Conservation (phyloP, 495 filamentous ascomycete genomes). For the Filosporella fistucella region DNA sequence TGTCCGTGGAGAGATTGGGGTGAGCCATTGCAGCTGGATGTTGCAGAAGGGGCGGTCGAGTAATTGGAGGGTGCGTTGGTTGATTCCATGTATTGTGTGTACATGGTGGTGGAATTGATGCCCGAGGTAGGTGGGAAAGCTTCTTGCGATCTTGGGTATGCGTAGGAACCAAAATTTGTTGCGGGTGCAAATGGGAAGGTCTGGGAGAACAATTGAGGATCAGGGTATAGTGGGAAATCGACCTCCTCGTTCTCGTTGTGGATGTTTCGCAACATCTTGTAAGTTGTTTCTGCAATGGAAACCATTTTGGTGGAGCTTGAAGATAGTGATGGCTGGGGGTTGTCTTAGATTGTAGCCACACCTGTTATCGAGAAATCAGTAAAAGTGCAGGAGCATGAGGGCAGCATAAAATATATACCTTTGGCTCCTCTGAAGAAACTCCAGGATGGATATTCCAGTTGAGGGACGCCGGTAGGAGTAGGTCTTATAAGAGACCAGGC, state of each 20-base stretch:
- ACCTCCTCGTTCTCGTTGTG: conserved; percentile 19
- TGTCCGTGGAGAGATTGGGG: conserved; percentile 63
- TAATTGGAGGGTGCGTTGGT: conserved; percentile 50
- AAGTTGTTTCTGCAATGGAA: conserved; percentile 20
- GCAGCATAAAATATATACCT: conserved; percentile 11
- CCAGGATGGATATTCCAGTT: conserved; percentile 4
- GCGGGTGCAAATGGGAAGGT: conserved; percentile 13
- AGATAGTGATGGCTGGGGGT: conserved; percentile 14
- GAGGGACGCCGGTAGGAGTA: neutral
- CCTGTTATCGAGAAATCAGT: conserved; percentile 10
- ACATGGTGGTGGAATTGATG: conserved; percentile 16
- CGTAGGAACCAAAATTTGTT: conserved; percentile 15
- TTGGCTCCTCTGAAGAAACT: neutral
- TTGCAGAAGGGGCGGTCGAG: conserved; percentile 70
- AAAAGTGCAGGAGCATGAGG: neutral
- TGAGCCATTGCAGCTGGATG: conserved; percentile 79
- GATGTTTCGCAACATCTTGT: conserved; percentile 21
- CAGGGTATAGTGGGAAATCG: conserved; percentile 25
- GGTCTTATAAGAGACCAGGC: too few relatives aligned
- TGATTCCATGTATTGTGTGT: conserved; percentile 22
- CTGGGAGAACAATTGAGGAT: conserved; percentile 19
- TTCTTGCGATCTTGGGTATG: conserved; percentile 18
- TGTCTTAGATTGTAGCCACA: conserved; percentile 17
- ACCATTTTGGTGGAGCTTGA: conserved; percentile 16
- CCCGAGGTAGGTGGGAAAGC: conserved; percentile 11